These are phyloP conservation scores for Aspergillus eucalypticola DNA, from an alignment of 2,329 filamentous ascomycete species.

Conservation along the genomic window DNA sequence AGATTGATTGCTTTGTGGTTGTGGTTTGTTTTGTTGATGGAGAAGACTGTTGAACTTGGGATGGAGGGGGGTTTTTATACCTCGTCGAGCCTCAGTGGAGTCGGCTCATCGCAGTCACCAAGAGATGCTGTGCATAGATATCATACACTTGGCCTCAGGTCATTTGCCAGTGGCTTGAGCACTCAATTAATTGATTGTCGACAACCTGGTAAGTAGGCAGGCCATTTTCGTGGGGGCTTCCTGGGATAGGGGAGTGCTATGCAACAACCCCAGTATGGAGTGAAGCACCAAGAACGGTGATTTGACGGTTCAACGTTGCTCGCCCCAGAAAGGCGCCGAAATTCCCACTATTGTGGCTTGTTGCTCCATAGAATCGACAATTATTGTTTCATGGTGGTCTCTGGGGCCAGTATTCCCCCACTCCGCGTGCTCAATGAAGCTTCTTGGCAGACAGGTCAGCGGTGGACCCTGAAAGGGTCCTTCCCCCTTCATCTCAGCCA, in stretches of 20 bases:
- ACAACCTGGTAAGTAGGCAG: not conserved
- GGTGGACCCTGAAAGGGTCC: conserved; percentile 14
- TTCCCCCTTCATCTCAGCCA: not conserved
- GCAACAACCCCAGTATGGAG: not conserved
- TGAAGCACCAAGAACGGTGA: not conserved
- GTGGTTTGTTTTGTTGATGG: not conserved
- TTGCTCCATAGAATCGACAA: not conserved
- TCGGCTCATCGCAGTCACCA: not conserved
- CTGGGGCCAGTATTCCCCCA: conserved; percentile 9
- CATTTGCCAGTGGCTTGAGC: conserved; percentile 8
- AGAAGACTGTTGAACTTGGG: not conserved
- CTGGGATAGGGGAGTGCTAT: conserved; percentile 1
- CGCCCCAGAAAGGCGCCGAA: conserved; percentile 2
- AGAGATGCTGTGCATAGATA: not conserved
- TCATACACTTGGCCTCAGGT: conserved; percentile 11
- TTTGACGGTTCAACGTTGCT: conserved; percentile 2
- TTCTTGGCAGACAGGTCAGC: conserved; percentile 17
- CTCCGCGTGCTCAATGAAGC: conserved; percentile 8
- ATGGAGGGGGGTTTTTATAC: conserved; percentile 8
- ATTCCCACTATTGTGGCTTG: conserved; percentile 1
- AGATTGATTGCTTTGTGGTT: not conserved
- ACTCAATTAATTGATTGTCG: conserved; percentile 1
- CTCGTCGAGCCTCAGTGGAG: not conserved
- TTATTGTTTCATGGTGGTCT: conserved; percentile 7
- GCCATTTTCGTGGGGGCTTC: not conserved